Evolutionary conservation across 306 rosid genomes (phyloP), one percentile per base, ranked within the genome.

Genomic region (Corylus americana): DNA sequence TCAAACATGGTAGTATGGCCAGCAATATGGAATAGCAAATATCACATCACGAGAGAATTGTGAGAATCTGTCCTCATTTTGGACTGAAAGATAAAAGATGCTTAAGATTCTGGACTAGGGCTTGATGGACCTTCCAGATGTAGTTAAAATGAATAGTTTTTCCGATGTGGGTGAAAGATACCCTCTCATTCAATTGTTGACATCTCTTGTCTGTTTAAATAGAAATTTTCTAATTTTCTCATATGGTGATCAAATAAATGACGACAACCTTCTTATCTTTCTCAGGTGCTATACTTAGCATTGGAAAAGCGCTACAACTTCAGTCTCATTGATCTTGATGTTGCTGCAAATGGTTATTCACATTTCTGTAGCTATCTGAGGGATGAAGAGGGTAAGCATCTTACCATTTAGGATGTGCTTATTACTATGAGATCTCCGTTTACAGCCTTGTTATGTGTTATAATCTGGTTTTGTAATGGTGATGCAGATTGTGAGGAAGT

Each of bases 231-330:
- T 39, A 18, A 74, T 54, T 53, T 70, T 44, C 63, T 44, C 62
- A 11, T 78, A 69, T 12, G 48, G 27, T 11, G 12, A 20, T 75
- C 31, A 69, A 70, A 64, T 77, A 70, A 51, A 35, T 17, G 27
- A 13, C 73, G 63, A 31, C 57, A 12, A 18, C 72, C 58, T 76
- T 44, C 51, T 58, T 80, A 78, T 73, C 66, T 81, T 73, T 77
- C 66, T 77, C 77, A 92, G 94, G 96, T 90, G 81, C 81, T 95
- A 51, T 95, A 86, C 86, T 62, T 92, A 79, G 94, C 93, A 16
- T 54, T 95, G 80, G 98, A 92, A 76, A 95, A 91, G 88, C 97
- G 97, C 55, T 95, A 89, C 86, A 95, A 95, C 86, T 95, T 92
- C 90, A 91, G 94, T 79, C 83, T 92, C 67, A 76, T 85, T 57